phyloP scores from a whole-genome alignment of 1,284 basidiomycete species.

The Malassezia globosa region DNA sequence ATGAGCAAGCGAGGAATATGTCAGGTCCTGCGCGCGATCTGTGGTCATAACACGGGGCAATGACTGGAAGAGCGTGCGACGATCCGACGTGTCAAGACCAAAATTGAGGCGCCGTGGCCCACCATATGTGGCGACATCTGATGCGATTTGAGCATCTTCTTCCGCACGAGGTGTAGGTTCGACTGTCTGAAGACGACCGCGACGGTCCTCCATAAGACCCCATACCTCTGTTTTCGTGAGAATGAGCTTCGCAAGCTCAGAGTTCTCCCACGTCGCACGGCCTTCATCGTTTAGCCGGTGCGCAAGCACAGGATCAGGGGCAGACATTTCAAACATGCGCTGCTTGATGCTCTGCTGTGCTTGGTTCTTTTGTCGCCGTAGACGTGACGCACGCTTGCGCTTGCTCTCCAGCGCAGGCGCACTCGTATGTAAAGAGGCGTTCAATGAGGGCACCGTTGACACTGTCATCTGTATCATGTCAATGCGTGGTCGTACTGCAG shows the following conservation, averaged over 20 bases:
- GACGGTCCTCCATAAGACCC: slow-evolving; percentile 37
- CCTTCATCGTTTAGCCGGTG: slow-evolving; percentile 50
- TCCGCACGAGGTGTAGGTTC: slow-evolving; percentile 7
- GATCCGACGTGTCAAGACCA: slow-evolving; percentile 26
- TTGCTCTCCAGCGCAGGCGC: slow-evolving; percentile 23
- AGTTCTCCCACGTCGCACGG: slow-evolving; percentile 27
- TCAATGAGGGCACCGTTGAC: background rate
- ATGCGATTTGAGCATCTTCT: slow-evolving; percentile 8
- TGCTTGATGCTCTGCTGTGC: slow-evolving; percentile 38
- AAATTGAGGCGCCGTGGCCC: slow-evolving; percentile 41
- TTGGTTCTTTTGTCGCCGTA: slow-evolving; percentile 44
- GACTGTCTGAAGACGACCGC: slow-evolving; percentile 32
- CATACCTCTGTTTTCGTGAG: slow-evolving; percentile 38
- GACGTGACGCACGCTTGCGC: slow-evolving; percentile 26
- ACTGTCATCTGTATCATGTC: background rate
- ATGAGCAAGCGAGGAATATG: slow-evolving; percentile 21
- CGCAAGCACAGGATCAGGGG: slow-evolving; percentile 63
- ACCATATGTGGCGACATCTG: slow-evolving; percentile 16
- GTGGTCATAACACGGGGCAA: slow-evolving; percentile 40
- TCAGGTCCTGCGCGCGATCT: slow-evolving; percentile 33
- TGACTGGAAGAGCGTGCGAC: slow-evolving; percentile 36
- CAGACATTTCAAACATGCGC: slow-evolving; percentile 46
- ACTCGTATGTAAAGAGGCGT: slow-evolving; percentile 23
- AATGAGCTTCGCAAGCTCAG: slow-evolving; percentile 33
- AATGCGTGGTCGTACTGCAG: too few relatives aligned